phyloP scores from a whole-genome alignment of 2,329 filamentous ascomycete genomes.

The Colletotrichum incanum region DNA sequence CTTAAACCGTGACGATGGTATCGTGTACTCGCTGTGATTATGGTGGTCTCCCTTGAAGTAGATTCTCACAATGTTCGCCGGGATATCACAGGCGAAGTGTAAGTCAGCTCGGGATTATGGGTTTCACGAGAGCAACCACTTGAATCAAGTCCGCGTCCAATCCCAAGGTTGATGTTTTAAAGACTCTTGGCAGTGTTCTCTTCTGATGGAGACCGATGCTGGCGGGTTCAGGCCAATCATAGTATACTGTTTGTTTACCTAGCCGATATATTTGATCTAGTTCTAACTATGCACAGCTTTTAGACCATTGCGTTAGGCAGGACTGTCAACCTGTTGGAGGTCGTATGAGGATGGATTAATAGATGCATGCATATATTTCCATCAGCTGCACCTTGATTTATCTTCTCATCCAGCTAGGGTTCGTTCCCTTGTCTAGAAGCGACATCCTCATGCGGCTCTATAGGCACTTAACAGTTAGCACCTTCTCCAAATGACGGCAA shows the following conservation, averaged over 20 bases:
- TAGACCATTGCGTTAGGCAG: no score
- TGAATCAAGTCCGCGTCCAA: background rate
- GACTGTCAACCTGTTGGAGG: no score
- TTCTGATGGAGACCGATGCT: background rate
- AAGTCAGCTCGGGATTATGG: background rate
- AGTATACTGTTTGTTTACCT: background rate
- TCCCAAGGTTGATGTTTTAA: background rate
- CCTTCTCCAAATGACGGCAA: no score
- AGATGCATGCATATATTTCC: no score
- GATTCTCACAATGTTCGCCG: background rate
- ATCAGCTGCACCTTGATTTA: no score
- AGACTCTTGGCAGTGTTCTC: no score
- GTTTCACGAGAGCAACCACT: background rate
- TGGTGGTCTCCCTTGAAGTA: background rate
- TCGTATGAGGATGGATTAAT: no score
- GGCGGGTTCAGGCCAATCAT: background rate
- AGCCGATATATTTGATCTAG: background rate
- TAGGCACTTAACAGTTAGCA: no score
- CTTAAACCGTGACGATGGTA: background rate
- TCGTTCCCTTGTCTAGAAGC: no score
- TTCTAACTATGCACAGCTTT: background rate
- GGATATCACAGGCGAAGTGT: background rate
- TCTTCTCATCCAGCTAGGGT: no score
- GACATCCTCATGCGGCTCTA: no score
- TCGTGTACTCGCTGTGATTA: background rate